Evolutionary conservation across 2,329 filamentous ascomycete genomes (phyloP).

Genomic region (Pseudocercospora vitis): DNA sequence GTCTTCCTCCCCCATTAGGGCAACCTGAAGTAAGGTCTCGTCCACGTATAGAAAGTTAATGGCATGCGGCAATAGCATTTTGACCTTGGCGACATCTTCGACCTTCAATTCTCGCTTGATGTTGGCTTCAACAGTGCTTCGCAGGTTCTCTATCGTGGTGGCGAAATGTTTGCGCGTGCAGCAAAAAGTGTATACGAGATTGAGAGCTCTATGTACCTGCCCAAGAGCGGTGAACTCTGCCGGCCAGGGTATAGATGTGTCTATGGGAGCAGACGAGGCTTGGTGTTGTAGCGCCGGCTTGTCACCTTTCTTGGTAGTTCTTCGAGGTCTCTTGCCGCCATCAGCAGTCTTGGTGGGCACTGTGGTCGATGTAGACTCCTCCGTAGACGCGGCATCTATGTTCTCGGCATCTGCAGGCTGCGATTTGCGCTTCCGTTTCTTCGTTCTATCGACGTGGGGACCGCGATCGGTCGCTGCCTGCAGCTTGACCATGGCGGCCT

Average conservation of each 20-base stretch:
- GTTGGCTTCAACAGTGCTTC: conserved; percentile 78
- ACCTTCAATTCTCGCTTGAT: conserved; percentile 68
- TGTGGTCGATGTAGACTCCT: conserved; percentile 37
- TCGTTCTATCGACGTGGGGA: conserved; percentile 14
- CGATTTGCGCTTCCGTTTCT: conserved; percentile 22
- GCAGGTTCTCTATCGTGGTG: conserved; percentile 89
- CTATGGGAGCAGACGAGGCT: conserved; percentile 55
- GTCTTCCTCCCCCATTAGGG: conserved; percentile 69
- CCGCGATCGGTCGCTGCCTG: conserved; percentile 46
- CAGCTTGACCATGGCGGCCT: conserved; percentile 45
- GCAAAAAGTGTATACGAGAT: conserved; percentile 92
- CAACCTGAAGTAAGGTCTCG: conserved; percentile 76
- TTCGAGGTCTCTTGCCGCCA: conserved; percentile 54
- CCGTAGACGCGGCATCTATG: conserved; percentile 4
- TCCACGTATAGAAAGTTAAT: conserved; percentile 87
- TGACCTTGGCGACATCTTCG: conserved; percentile 80
- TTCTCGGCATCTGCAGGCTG: conserved; percentile 9
- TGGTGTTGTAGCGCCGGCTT: conserved; percentile 44
- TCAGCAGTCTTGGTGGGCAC: conserved; percentile 59
- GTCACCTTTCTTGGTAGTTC: conserved; percentile 43
- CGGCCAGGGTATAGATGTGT: conserved; percentile 67
- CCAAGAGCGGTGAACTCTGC: conserved; percentile 69
- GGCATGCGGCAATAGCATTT: conserved; percentile 71
- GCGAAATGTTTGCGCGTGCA: conserved; percentile 87
- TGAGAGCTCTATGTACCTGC: conserved; percentile 79